phyloP scores from a whole-genome alignment of 345 rosid species.

The Erysimum cheiranthoides region DNA sequence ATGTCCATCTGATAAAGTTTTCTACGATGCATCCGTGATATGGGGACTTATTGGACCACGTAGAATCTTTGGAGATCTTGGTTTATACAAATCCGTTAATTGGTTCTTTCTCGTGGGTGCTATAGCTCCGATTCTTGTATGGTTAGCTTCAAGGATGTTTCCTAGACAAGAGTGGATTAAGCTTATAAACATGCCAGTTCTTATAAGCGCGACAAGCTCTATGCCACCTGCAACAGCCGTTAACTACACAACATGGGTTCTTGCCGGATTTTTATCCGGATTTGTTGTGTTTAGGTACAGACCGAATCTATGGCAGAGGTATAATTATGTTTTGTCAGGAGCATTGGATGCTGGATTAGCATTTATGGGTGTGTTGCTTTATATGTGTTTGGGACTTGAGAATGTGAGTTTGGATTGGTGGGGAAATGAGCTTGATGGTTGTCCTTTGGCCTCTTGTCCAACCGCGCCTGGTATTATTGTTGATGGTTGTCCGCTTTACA shows the following conservation, averaged over 20 bases:
- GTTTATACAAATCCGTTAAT: conserved; percentile 71
- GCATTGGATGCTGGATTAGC: conserved; percentile 94
- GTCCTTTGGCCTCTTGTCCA: conserved; percentile 86
- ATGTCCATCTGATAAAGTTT: conserved; percentile 84
- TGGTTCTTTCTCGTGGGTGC: conserved; percentile 95
- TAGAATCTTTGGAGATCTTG: conserved; percentile 87
- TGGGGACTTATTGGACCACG: conserved; percentile 97
- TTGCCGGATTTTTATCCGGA: conserved; percentile 83
- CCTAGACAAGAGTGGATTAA: conserved; percentile 84
- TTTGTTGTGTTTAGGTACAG: conserved; percentile 76
- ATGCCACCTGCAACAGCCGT: conserved; percentile 99
- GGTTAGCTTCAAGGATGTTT: conserved; percentile 77
- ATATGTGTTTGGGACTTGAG: conserved; percentile 83
- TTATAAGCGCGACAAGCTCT: conserved; percentile 77
- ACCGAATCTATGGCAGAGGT: conserved; percentile 81
- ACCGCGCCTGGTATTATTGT: conserved; percentile 68
- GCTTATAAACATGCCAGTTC: conserved; percentile 90
- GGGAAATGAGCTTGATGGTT: conserved; percentile 99
- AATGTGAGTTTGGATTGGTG: conserved; percentile 78
- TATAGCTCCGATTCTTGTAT: conserved; percentile 76
- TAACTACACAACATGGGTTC: conserved; percentile 90
- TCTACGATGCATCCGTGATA: conserved; percentile 93
- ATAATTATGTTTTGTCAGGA: conserved; percentile 94
- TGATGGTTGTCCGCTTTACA: conserved; percentile 83
- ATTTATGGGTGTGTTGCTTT: conserved; percentile 90